Base-by-base conservation (phyloP, 139 green algal genomes). In the Pseudopediastrum boryanum region DNA sequence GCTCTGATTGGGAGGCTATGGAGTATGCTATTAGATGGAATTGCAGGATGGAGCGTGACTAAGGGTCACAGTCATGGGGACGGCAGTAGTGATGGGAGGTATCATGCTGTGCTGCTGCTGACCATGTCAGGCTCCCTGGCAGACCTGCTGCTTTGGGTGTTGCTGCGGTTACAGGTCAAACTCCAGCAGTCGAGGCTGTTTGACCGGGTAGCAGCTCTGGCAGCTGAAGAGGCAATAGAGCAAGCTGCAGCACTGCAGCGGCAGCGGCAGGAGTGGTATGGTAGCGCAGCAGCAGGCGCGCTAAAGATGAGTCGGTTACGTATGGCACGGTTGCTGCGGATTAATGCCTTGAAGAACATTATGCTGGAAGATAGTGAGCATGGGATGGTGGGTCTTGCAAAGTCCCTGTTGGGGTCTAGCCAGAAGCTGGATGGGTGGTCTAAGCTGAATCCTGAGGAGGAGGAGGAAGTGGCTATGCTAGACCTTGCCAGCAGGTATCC, bases 131-230 rank as follows among this genome's bases (percentile, higher is more conserved):
- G 54, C 31, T 44, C 76, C 36, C 59, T 54, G 2, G 86, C 90
- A 0, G 91, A 95, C 58, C 38, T 94, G 19, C 21, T 92, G 39
- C 83, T 95, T 25, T 95, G 88, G 86, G 43, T 84, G 58, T 75
- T 95, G 36, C 83, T 92, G 66, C 71, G 89, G 21, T 36, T 93
- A 61, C 84, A 95, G 81, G 48, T 63, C 21, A 77, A 80, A 59
- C 82, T 86, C 33, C 65, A 61, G 12, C n/a, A 42, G 10, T 87
- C 83, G 5, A 2, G 4, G 0, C 8, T 86, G 23, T 86, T 82
- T 42, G 54, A 42, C 23, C 3, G 75, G 54, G 77, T 85, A 27
- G 27, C 58, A 19, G 58, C 72, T 6, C 62, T 58, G 38, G 38
- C 71, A 29, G 12, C 25, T 6, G 41, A 31, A 27, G 72, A 79